Evolutionary conservation across 106 monocot genomes (phyloP).

Genomic region (Vanilla planifolia): DNA sequence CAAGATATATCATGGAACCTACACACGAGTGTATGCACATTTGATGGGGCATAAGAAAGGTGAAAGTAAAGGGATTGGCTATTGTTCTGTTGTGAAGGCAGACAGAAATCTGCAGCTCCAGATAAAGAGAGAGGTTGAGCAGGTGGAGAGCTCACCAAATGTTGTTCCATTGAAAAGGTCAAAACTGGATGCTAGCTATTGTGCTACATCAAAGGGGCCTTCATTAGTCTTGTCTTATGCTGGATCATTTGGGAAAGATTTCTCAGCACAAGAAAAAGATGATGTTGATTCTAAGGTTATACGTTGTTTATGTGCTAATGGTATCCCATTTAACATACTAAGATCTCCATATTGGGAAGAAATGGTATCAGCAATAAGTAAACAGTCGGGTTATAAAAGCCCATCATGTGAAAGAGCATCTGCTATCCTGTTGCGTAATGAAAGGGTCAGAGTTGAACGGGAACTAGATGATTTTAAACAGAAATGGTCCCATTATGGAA

Average conservation of each 20-base stretch:
- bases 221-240: conserved; percentile 35
- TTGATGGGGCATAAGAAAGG: conserved; percentile 58
- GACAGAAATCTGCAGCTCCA: conserved; percentile 38
- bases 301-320: conserved; percentile 47
- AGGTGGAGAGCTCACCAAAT: conserved; percentile 43
- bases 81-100: conserved; percentile 42
- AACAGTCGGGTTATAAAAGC: conserved; percentile 29
- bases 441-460: conserved; percentile 32
- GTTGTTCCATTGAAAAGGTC: conserved; percentile 46
- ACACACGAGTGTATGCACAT: conserved; percentile 53
- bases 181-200: conserved; percentile 26
- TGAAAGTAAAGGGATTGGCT: conserved; percentile 53
- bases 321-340: conserved; percentile 41
- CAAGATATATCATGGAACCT: conserved; percentile 48
- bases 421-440: conserved; percentile 28
- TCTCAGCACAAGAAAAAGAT: conserved; percentile 11
- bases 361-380: conserved; percentile 47
- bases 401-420: conserved; percentile 42
- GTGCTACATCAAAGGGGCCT: conserved; percentile 20
- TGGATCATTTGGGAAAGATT: conserved; percentile 31
- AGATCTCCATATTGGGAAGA: conserved; percentile 49
- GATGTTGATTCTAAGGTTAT: conserved; percentile 45
- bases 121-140: conserved; percentile 49
- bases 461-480: conserved; percentile 39
- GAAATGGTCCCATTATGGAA: conserved; percentile 44